A percentile compares a stretch with the other conserved stretches of the same genome.
phyloP scores from a whole-genome alignment of 495 filamentous ascomycete genomes.

The Hypoxylon fragiforme region DNA sequence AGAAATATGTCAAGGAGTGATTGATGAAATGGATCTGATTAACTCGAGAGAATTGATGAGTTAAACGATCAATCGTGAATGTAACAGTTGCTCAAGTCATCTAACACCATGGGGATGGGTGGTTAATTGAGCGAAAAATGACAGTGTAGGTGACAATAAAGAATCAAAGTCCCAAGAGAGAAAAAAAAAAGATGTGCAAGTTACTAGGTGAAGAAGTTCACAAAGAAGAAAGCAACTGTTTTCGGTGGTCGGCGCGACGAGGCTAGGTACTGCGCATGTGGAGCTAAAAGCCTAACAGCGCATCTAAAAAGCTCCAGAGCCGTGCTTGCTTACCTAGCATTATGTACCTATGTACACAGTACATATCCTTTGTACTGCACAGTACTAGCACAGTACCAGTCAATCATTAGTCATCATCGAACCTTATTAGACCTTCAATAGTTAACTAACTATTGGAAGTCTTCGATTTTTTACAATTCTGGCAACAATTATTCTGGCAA shows the following conservation, averaged over 20 bases:
- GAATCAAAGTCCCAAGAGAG: not conserved
- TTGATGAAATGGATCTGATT: conserved; percentile 4
- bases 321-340: not conserved
- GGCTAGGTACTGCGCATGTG: conserved; percentile 7
- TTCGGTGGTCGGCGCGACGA: conserved; percentile 36
- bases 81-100: conserved; percentile 9
- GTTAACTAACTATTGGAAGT: no score
- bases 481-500: no score
- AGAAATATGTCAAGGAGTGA: conserved; percentile 21
- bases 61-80: not conserved
- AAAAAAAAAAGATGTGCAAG: not conserved
- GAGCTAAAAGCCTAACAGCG: no score
- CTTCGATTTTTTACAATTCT: no score
- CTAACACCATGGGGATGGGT: not conserved
- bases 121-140: no score
- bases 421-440: no score
- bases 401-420: no score
- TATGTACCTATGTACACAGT: no score
- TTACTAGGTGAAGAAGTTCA: no score
- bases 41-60: not conserved
- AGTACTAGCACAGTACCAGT: no score
- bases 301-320: no score
- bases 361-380: no score
- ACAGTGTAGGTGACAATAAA: not conserved
- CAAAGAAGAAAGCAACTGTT: conserved; percentile 25